These are phyloP conservation scores for Trapa incisa DNA, from an alignment of 345 rosid genomes.

Conservation along the genomic window DNA sequence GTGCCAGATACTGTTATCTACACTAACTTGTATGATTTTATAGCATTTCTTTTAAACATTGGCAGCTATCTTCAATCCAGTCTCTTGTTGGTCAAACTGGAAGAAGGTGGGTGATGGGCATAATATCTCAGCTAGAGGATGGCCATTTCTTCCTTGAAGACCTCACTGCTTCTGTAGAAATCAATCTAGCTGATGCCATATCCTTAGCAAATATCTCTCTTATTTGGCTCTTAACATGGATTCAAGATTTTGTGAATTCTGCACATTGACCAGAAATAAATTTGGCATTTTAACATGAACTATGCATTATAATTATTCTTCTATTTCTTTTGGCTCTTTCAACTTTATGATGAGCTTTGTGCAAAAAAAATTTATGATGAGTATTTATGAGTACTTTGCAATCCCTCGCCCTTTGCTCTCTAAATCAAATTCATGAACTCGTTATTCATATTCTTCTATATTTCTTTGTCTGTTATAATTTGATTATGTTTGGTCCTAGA, in stretches of 20 bases:
- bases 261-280: not conserved
- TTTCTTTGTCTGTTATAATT: not conserved
- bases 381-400: not conserved
- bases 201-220: slow-evolving; percentile 32
- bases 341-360: too few relatives aligned
- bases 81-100: slow-evolving; percentile 64
- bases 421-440: too few relatives aligned
- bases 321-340: too few relatives aligned
- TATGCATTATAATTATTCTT: too few relatives aligned
- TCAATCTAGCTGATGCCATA: slow-evolving; percentile 82
- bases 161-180: slow-evolving; percentile 85
- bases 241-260: not conserved
- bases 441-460: not conserved
- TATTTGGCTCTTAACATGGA: not conserved
- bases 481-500: not conserved
- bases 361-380: too few relatives aligned
- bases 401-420: not conserved
- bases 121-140: slow-evolving; percentile 94
- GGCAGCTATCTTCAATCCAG: slow-evolving; percentile 74
- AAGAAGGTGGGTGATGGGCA: slow-evolving; percentile 90
- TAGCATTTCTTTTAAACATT: not conserved
- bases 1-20: not conserved
- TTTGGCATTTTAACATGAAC: not conserved
- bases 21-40: not conserved
- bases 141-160: slow-evolving; percentile 92